phyloP scores from a whole-genome alignment of 495 filamentous ascomycete genomes.

The Hypoxylon trugodes region DNA sequence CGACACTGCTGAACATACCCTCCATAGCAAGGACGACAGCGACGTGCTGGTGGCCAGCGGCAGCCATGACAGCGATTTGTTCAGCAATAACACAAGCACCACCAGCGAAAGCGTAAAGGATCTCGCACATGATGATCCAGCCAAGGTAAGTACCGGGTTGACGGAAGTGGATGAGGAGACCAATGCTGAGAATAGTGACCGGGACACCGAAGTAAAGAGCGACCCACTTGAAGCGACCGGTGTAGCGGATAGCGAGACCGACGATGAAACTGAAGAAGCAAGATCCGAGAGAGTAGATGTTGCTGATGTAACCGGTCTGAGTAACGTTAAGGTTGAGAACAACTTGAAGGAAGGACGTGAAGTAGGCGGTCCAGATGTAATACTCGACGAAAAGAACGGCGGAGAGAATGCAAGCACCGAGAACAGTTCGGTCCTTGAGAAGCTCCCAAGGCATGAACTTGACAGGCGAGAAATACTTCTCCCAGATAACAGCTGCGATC shows the following conservation, averaged over 20 bases:
- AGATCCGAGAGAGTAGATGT: constrained; percentile 60
- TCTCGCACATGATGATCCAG: constrained; percentile 79
- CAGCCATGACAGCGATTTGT: constrained; percentile 74
- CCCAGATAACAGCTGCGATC: constrained; percentile 63
- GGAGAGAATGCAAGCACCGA: constrained; percentile 64
- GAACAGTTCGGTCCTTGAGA: constrained; percentile 65
- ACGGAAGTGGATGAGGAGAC: constrained; percentile 80
- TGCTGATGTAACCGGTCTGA: constrained; percentile 60
- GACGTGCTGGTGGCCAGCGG: constrained; percentile 69
- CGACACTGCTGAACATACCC: constrained; percentile 67
- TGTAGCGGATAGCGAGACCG: constrained; percentile 63
- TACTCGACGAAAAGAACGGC: constrained; percentile 65
- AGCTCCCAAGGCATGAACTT: constrained; percentile 67
- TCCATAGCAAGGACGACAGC: constrained; percentile 71
- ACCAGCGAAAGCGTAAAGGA: constrained; percentile 77
- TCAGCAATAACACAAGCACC: constrained; percentile 66
- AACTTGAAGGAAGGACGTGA: constrained; percentile 67
- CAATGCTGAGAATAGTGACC: constrained; percentile 69
- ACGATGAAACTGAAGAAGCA: constrained; percentile 63
- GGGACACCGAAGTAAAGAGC: constrained; percentile 65
- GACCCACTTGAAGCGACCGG: constrained; percentile 66
- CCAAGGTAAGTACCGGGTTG: constrained; percentile 63
- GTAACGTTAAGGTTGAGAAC: constrained; percentile 61
- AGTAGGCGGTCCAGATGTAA: constrained; percentile 67
- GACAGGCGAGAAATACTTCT: constrained; percentile 62